Conservation (phyloP, 2,329 filamentous ascomycete genomes). For the Davidsoniella virescens region DNA sequence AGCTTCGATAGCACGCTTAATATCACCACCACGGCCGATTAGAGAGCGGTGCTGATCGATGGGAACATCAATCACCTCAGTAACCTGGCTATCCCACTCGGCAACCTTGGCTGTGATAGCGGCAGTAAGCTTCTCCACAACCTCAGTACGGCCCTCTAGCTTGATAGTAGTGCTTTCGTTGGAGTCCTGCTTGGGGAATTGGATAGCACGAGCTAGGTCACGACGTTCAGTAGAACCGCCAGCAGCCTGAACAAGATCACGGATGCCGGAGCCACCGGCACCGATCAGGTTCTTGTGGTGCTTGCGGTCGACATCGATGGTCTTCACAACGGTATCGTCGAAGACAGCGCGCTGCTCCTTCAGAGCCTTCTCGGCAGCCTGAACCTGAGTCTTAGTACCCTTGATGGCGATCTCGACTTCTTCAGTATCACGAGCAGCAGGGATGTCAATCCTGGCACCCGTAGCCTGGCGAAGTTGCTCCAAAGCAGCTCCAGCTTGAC, state of each 20-base stretch:
- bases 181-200: conserved; percentile 80
- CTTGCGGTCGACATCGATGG: conserved; percentile 84
- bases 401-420: conserved; percentile 79
- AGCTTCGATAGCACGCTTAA: conserved; percentile 68
- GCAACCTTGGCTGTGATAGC: conserved; percentile 67
- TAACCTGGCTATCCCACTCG: conserved; percentile 71
- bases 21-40: conserved; percentile 83
- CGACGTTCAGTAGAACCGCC: conserved; percentile 79
- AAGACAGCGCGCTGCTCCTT: conserved; percentile 76
- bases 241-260: conserved; percentile 70
- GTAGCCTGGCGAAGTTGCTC: conserved; percentile 74
- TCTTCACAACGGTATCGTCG: conserved; percentile 74
- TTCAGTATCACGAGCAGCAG: conserved; percentile 57
- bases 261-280: conserved; percentile 67
- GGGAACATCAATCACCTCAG: conserved; percentile 64
- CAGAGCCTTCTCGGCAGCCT: conserved; percentile 78
- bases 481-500: conserved; percentile 76
- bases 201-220: conserved; percentile 73
- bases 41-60: conserved; percentile 79
- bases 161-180: conserved; percentile 63
- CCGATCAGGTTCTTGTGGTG: conserved; percentile 85
- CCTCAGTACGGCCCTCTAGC: conserved; percentile 64
- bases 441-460: conserved; percentile 82
- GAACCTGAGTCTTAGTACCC: conserved; percentile 81
- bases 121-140: conserved; percentile 79